Conservation (phyloP, 345 rosid genomes). For the Rhizophora mangle region DNA sequence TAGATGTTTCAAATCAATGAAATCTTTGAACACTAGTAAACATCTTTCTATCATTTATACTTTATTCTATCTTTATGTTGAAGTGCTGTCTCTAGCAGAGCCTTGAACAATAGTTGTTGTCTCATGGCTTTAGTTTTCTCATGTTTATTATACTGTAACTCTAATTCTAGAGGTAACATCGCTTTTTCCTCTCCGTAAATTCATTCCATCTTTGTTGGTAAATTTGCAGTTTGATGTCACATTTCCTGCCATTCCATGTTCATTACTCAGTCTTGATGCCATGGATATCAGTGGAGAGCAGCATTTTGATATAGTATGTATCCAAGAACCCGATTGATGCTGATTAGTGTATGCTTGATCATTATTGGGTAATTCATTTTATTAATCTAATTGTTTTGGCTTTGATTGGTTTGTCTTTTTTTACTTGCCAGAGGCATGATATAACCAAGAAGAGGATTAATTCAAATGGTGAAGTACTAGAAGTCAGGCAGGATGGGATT, state of each 20-base stretch:
- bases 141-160: too few relatives aligned
- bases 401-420: not conserved
- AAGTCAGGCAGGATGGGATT: slow-evolving; percentile 28
- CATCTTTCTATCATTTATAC: too few relatives aligned
- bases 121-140: too few relatives aligned
- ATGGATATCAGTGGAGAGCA: slow-evolving; percentile 38
- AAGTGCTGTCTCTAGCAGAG: too few relatives aligned
- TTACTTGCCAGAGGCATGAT: slow-evolving; percentile 24
- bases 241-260: slow-evolving; percentile 31
- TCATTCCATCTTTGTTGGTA: not conserved
- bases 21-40: too few relatives aligned
- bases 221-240: slow-evolving; percentile 32
- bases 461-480: slow-evolving; percentile 22
- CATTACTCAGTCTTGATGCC: slow-evolving; percentile 29
- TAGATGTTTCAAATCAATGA: too few relatives aligned
- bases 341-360: not conserved
- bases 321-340: not conserved
- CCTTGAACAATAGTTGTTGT: too few relatives aligned
- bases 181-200: too few relatives aligned
- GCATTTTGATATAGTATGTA: slow-evolving; percentile 31
- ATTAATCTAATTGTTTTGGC: not conserved
- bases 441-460: slow-evolving; percentile 29
- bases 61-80: too few relatives aligned
- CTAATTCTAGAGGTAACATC: too few relatives aligned
- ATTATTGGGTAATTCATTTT: not conserved